These are phyloP conservation scores for Lenzites betulinus DNA, from an alignment of 768 basidiomycete genomes.

Conservation along the genomic window DNA sequence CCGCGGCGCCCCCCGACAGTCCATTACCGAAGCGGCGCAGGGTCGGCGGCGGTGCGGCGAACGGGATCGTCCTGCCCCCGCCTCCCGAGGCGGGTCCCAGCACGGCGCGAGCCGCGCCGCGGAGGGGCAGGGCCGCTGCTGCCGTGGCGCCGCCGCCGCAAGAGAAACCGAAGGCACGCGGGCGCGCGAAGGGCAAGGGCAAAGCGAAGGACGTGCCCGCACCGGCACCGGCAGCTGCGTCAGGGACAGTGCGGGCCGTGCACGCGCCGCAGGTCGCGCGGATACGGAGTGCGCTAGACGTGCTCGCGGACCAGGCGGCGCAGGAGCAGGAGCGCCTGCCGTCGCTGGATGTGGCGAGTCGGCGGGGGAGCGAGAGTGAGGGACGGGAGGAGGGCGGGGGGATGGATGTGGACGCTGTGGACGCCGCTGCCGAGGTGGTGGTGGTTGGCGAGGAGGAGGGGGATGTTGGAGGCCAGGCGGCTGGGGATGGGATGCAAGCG, in stretches of 20 bases:
- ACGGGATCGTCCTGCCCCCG: neutral
- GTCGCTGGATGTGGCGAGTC: slow-evolving; percentile 10
- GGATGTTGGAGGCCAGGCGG: no score
- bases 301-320: slow-evolving; percentile 74
- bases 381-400: neutral
- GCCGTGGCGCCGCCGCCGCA: no score
- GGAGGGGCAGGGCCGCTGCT: no score
- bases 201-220: slow-evolving; percentile 4
- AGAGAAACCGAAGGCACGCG: neutral
- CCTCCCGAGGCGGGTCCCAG: neutral
- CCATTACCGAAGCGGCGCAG: slow-evolving; percentile 46
- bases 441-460: neutral
- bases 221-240: neutral
- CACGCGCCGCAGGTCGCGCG: slow-evolving; percentile 29
- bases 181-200: slow-evolving; percentile 14
- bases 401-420: neutral
- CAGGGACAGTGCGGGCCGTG: neutral
- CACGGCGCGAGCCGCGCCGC: no score
- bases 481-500: no score
- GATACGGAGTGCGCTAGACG: slow-evolving; percentile 59
- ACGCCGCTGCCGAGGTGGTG: neutral
- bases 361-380: slow-evolving; percentile 11
- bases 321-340: slow-evolving; percentile 30
- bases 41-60: slow-evolving; percentile 24
- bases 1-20: slow-evolving; percentile 29